Evolutionary conservation across 179 eudicot species (phyloP).

Genomic region (Gypsophila paniculata): DNA sequence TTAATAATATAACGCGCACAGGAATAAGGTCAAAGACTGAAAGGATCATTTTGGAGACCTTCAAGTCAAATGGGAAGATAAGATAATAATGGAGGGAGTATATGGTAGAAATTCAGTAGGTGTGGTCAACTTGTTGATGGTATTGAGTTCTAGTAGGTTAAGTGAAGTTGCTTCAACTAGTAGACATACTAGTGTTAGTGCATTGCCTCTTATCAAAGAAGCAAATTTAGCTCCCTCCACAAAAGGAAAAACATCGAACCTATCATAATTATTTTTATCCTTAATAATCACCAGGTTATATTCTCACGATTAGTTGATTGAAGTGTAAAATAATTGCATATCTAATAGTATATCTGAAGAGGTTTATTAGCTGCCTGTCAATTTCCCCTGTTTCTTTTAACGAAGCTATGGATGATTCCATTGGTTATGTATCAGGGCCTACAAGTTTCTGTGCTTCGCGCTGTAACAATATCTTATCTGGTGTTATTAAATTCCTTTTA

Average conservation of each 20-base stretch:
- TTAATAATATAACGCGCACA: no score
- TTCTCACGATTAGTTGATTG: not conserved
- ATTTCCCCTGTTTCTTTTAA: not conserved
- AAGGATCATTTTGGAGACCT: no score
- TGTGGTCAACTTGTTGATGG: not conserved
- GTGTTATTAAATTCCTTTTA: not conserved
- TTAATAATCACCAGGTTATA: not conserved
- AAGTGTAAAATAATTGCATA: not conserved
- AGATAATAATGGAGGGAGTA: no score
- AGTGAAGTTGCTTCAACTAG: not conserved
- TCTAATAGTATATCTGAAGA: not conserved
- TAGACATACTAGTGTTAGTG: no score
- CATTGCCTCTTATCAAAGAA: no score
- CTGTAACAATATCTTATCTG: not conserved
- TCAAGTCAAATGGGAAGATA: no score
- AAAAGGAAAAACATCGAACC: no score
- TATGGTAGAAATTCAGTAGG: not conserved
- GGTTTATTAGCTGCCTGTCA: not conserved
- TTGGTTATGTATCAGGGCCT: not conserved
- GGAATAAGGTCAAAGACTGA: no score
- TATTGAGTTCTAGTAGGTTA: not conserved
- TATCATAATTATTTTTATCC: not conserved
- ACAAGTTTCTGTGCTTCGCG: not conserved
- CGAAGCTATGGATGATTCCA: not conserved
- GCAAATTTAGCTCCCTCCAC: no score